phyloP scores from a whole-genome alignment of 345 rosid genomes.

The Eucalyptus cloeziana region DNA sequence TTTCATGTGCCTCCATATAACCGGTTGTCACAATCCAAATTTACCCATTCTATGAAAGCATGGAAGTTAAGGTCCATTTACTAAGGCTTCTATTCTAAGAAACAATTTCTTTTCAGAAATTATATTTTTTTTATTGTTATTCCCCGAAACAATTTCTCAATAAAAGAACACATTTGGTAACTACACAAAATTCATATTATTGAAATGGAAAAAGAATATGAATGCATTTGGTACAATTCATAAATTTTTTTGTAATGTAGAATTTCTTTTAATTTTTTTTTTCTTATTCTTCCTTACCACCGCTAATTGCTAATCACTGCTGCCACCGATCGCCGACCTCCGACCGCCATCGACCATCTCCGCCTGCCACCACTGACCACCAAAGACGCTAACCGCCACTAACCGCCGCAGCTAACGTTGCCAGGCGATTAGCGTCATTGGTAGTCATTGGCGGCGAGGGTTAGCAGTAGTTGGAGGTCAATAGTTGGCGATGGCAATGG shows the following conservation, averaged over 20 bases:
- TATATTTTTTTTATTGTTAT: too few species aligned
- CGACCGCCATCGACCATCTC: rapidly evolving
- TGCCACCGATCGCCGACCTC: rapidly evolving
- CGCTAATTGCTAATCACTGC: rapidly evolving
- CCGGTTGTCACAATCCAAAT: neutral
- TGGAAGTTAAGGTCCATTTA: rapidly evolving
- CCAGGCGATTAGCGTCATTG: rapidly evolving
- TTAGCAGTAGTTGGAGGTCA: rapidly evolving
- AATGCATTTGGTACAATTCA: rapidly evolving
- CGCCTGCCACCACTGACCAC: rapidly evolving
- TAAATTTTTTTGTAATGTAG: rapidly evolving
- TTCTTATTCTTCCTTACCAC: too few species aligned
- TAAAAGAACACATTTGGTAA: rapidly evolving
- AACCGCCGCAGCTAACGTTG: rapidly evolving
- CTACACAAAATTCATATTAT: rapidly evolving
- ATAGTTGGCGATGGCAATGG: rapidly evolving
- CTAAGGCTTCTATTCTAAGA: rapidly evolving
- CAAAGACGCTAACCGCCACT: rapidly evolving
- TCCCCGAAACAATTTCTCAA: rapidly evolving
- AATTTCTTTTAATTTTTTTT: too few species aligned
- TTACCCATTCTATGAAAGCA: neutral
- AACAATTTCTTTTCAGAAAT: rapidly evolving
- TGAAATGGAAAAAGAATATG: too few species aligned
- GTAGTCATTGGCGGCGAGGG: rapidly evolving
- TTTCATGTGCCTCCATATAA: neutral